These are phyloP conservation scores for Pseudogymnoascus sp. DNA, from an alignment of 2,329 filamentous ascomycete species.

Conservation along the genomic window DNA sequence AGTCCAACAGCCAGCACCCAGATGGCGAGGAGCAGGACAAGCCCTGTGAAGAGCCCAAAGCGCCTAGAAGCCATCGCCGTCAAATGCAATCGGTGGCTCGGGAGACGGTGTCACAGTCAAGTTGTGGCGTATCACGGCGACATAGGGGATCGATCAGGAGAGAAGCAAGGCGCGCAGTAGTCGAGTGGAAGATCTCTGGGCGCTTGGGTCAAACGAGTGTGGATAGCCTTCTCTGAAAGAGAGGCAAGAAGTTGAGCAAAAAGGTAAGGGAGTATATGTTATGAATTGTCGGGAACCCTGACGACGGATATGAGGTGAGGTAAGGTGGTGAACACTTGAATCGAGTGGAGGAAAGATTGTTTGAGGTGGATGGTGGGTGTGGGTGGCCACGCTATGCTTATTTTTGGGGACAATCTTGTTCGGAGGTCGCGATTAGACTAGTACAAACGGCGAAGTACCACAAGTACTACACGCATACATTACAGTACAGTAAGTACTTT, in stretches of 20 bases:
- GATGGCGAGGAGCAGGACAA: not conserved
- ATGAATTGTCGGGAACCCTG: not conserved
- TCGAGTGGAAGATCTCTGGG: not conserved
- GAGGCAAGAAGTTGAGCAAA: not conserved
- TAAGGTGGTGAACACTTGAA: not conserved
- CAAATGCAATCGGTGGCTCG: conserved; percentile 6
- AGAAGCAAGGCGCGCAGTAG: not conserved
- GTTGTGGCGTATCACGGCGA: conserved; percentile 8
- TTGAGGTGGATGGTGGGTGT: conserved; percentile 3
- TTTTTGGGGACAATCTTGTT: conserved; percentile 5
- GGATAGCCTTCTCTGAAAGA: not conserved
- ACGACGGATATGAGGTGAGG: not conserved
- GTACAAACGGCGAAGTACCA: not conserved
- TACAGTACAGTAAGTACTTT: not conserved
- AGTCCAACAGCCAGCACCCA: not conserved
- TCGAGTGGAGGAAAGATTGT: not conserved
- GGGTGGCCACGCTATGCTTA: not conserved
- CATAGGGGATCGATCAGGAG: conserved; percentile 8
- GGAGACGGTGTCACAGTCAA: conserved; percentile 5
- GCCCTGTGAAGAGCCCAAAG: conserved; percentile 5
- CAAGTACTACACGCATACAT: not conserved
- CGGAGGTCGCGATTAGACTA: conserved; percentile 7
- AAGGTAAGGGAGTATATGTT: not conserved
- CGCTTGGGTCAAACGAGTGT: conserved; percentile 3
- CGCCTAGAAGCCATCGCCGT: conserved; percentile 5